phyloP scores from a whole-genome alignment of 768 basidiomycete species.

The Kwoniella heveanensis region DNA sequence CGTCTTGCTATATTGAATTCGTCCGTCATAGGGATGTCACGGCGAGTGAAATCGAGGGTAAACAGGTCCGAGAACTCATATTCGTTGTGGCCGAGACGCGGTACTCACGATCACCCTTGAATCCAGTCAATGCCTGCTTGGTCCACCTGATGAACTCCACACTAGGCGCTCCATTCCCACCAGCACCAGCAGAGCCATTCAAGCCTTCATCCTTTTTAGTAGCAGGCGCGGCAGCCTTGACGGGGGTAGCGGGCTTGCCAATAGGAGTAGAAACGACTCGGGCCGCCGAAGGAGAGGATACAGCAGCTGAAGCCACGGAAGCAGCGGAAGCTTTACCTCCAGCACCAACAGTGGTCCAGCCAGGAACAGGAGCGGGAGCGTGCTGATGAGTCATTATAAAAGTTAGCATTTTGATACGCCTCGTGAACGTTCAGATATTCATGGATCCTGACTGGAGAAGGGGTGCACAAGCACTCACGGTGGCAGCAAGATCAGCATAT shows the following conservation, averaged over 20 bases:
- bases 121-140: constrained; percentile 74
- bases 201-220: constrained; percentile 53
- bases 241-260: constrained; percentile 56
- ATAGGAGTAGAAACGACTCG: constrained; percentile 11
- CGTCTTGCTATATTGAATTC: too few species aligned
- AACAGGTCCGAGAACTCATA: too few species aligned
- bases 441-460: constrained; percentile 1
- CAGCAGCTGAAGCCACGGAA: constrained; percentile 28
- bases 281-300: constrained; percentile 52
- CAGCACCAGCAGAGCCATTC: constrained; percentile 57
- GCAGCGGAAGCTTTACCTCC: constrained; percentile 60
- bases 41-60: too few species aligned
- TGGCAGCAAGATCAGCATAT: constrained; percentile 77
- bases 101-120: constrained; percentile 70
- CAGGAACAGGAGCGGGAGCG: constrained; percentile 58
- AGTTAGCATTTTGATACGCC: too few species aligned
- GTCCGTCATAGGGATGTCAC: too few species aligned
- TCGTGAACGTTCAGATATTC: neutral
- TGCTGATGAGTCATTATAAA: too few species aligned
- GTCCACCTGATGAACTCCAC: constrained; percentile 93
- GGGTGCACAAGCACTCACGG: constrained; percentile 11
- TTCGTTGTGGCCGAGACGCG: too few species aligned
- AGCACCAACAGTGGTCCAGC: constrained; percentile 86
- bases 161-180: constrained; percentile 74
- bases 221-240: constrained; percentile 47